phyloP scores from a whole-genome alignment of 2,329 filamentous ascomycete species.

The Colletotrichum spaethianum region DNA sequence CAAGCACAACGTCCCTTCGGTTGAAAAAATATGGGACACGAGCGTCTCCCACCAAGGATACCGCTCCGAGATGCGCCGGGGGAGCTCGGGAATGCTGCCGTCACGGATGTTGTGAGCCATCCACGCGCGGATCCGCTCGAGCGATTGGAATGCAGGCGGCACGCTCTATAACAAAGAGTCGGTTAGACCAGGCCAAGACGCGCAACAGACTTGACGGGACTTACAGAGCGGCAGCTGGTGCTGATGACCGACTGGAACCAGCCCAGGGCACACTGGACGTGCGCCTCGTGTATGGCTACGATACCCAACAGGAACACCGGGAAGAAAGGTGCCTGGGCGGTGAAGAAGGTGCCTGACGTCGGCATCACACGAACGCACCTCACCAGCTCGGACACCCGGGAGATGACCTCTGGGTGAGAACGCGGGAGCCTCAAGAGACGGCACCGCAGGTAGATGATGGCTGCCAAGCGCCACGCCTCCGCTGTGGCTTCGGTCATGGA shows the following conservation, averaged over 20 bases:
- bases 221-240: slow-evolving; percentile 57
- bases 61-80: slow-evolving; percentile 48
- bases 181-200: neutral
- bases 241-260: slow-evolving; percentile 56
- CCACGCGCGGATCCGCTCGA: slow-evolving; percentile 54
- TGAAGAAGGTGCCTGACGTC: slow-evolving; percentile 57
- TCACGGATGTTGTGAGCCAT: slow-evolving; percentile 47
- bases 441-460: slow-evolving; percentile 56
- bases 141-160: slow-evolving; percentile 53
- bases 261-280: slow-evolving; percentile 47
- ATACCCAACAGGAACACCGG: slow-evolving; percentile 59
- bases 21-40: slow-evolving; percentile 50
- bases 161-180: slow-evolving; percentile 52
- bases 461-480: slow-evolving; percentile 58
- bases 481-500: slow-evolving; percentile 58
- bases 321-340: slow-evolving; percentile 58
- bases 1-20: slow-evolving; percentile 55
- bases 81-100: slow-evolving; percentile 35
- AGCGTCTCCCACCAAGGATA: slow-evolving; percentile 58
- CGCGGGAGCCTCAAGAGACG: slow-evolving; percentile 56
- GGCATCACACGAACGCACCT: slow-evolving; percentile 57
- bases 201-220: slow-evolving; percentile 42
- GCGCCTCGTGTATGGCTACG: slow-evolving; percentile 49
- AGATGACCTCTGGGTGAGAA: slow-evolving; percentile 52
- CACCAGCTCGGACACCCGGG: slow-evolving; percentile 51